These are phyloP conservation scores for Colletotrichum agaves DNA, from an alignment of 2,329 filamentous ascomycete genomes.

Conservation along the genomic window DNA sequence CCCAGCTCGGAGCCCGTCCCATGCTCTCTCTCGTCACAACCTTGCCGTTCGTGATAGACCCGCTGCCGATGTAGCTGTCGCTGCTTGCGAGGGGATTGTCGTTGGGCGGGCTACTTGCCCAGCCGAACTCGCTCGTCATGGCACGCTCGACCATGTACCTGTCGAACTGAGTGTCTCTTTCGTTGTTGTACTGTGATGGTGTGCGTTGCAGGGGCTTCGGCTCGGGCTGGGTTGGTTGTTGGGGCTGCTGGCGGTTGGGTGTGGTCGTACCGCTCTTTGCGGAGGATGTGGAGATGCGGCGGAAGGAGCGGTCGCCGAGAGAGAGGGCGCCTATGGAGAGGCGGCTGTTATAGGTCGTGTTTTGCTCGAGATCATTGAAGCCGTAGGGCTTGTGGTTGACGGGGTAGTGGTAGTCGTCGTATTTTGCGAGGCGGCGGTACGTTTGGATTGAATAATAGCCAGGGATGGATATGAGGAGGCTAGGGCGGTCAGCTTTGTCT, in stretches of 20 bases:
- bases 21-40: conserved; percentile 39
- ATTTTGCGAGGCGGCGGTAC: conserved; percentile 59
- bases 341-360: conserved; percentile 23
- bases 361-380: conserved; percentile 47
- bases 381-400: conserved; percentile 61
- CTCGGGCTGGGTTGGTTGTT: conserved; percentile 5
- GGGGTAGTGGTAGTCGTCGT: conserved; percentile 62
- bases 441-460: conserved; percentile 58
- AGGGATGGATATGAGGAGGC: conserved; percentile 55
- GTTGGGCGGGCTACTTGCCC: conserved; percentile 39
- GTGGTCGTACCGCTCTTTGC: conserved; percentile 25
- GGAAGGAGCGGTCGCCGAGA: conserved; percentile 34
- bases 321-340: conserved; percentile 36
- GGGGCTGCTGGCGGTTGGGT: conserved; percentile 1
- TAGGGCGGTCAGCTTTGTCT: conserved; percentile 37
- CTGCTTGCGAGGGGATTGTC: conserved; percentile 38
- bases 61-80: conserved; percentile 43
- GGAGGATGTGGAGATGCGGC: conserved; percentile 34
- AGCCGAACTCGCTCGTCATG: conserved; percentile 48
- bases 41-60: conserved; percentile 36
- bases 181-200: conserved; percentile 41
- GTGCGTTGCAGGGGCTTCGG: conserved; percentile 12
- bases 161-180: conserved; percentile 44
- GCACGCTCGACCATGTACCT: conserved; percentile 46
- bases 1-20: conserved; percentile 48